Evolutionary conservation across 805 yeast species (phyloP), one percentile per base, ranked within the genome.

Genomic region (Candida methanosorbosa): DNA sequence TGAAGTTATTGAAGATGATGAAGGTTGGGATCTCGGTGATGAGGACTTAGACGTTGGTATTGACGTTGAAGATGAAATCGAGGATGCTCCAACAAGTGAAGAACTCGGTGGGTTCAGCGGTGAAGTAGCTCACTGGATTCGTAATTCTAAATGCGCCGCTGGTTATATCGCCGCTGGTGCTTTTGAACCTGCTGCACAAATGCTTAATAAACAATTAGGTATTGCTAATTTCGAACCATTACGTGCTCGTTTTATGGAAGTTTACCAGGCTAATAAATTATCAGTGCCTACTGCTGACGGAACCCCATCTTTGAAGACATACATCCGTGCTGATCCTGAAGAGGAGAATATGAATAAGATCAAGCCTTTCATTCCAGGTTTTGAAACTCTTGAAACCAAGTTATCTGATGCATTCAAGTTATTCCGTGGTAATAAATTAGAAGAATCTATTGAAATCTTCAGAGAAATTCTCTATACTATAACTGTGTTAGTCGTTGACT

Each of bases 91-190:
- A 16, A 57, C 44, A 6, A 47, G 37, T 20, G 59, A 52, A 18
- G 57, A 44, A 5, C 48, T 46, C 8, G 50, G 57, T 17, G 64
- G 56, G 18, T 54, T 62, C 41, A 69, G 68, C 13, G 72, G 72
- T 19, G 95, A 88, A 54, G 60, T 77, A 22, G 78, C 79, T 4
- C 59, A 60, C 38, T 94, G 99, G 98, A 72, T 84, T 21, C 81
- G 90, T 45, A 85, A 82, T 59, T 83, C 95, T 14, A 82, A 81
- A 42, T 72, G 88, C 37, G 86, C 97, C 4, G 97, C 95, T 21
- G 86, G 85, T 19, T 84, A 86, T 48, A 87, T 81, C 50, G 97
- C 98, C 2, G 87, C 96, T 3, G 99, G 99, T 48, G 83, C 94
- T 4, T 90, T 90, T 55, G 97, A 87, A 45, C 82, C 90, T 35